A percentile compares a stretch with the other conserved stretches of the same genome.
Evolutionary conservation across 2,329 filamentous ascomycete genomes (phyloP).

Genomic region (Pyricularia sp.): DNA sequence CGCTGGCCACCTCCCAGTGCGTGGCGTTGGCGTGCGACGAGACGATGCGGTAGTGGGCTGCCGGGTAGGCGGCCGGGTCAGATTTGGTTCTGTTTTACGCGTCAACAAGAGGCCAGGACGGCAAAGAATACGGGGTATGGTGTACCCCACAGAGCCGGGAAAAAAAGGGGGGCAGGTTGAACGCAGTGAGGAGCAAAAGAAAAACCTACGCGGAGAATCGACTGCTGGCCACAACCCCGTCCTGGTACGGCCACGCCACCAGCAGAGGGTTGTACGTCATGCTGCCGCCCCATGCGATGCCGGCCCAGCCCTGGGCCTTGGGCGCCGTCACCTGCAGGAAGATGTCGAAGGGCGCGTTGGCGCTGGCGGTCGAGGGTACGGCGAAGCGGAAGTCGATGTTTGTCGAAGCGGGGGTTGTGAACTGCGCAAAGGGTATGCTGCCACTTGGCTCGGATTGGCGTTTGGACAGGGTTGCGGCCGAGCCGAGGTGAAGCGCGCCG

Average conservation of each 20-base stretch:
- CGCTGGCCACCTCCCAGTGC: slow-evolving; percentile 19
- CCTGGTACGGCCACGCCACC: slow-evolving; percentile 26
- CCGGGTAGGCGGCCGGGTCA: slow-evolving; percentile 11
- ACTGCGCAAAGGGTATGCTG: slow-evolving; percentile 12
- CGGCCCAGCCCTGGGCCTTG: slow-evolving; percentile 23
- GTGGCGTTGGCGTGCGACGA: slow-evolving; percentile 14
- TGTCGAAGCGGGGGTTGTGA: slow-evolving; percentile 8
- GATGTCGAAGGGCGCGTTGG: slow-evolving; percentile 19
- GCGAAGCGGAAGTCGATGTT: slow-evolving; percentile 15
- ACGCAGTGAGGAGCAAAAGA: background rate
- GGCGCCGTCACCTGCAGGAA: slow-evolving; percentile 26
- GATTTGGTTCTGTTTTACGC: slow-evolving; percentile 2
- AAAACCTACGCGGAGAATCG: slow-evolving; percentile 24
- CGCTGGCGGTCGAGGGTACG: slow-evolving; percentile 17
- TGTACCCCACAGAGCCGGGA: too few species aligned
- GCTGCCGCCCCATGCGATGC: slow-evolving; percentile 27
- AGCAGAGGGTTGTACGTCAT: slow-evolving; percentile 28
- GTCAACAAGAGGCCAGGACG: too few species aligned
- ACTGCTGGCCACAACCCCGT: slow-evolving; percentile 23
- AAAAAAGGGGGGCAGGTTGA: too few species aligned
- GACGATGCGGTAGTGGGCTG: slow-evolving; percentile 14
- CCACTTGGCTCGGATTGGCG: too few species aligned
- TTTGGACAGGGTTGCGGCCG: too few species aligned
- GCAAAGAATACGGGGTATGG: too few species aligned
- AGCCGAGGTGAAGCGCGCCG: too few species aligned